Percentiles rank a stretch among this genome's conserved stretches.
Conservation (phyloP, 2,329 filamentous ascomycete genomes). For the Zymoseptoria brevis region DNA sequence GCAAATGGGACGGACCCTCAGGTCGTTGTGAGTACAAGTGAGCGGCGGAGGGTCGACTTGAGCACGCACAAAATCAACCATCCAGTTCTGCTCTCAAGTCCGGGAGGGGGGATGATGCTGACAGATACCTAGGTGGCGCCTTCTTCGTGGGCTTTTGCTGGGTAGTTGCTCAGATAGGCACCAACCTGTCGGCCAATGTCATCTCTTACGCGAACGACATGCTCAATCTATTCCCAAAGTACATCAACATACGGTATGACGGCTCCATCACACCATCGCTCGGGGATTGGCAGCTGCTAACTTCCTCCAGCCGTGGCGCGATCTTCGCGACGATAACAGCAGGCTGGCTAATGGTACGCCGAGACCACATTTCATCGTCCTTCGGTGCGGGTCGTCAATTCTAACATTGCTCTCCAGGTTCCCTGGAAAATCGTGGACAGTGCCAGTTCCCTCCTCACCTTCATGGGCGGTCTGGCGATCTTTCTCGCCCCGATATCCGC, state of each 20-base stretch:
- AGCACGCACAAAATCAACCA: too few species aligned
- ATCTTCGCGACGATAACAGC: constrained; percentile 42
- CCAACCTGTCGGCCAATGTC: constrained; percentile 47
- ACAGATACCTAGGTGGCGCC: constrained; percentile 12
- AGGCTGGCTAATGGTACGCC: constrained; percentile 44
- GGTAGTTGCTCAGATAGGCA: constrained; percentile 49
- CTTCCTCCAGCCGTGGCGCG: constrained; percentile 23
- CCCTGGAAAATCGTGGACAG: constrained; percentile 59
- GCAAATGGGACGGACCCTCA: constrained; percentile 26
- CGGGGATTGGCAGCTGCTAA: not conserved
- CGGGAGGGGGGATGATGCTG: too few species aligned
- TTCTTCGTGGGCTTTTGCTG: constrained; percentile 28
- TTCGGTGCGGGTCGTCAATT: constrained; percentile 20
- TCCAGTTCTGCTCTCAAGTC: too few species aligned
- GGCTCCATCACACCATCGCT: not conserved
- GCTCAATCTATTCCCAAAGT: constrained; percentile 44
- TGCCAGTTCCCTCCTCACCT: constrained; percentile 47
- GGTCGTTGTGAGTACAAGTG: constrained; percentile 16
- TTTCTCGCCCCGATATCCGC: constrained; percentile 58
- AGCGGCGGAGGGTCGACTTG: too few species aligned
- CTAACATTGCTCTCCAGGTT: not conserved
- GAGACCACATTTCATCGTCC: not conserved
- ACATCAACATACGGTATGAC: constrained; percentile 35
- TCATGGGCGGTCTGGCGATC: constrained; percentile 56
- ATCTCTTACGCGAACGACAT: constrained; percentile 49